Conservation (phyloP, 306 rosid species). For the Hylodesmum podocarpum region DNA sequence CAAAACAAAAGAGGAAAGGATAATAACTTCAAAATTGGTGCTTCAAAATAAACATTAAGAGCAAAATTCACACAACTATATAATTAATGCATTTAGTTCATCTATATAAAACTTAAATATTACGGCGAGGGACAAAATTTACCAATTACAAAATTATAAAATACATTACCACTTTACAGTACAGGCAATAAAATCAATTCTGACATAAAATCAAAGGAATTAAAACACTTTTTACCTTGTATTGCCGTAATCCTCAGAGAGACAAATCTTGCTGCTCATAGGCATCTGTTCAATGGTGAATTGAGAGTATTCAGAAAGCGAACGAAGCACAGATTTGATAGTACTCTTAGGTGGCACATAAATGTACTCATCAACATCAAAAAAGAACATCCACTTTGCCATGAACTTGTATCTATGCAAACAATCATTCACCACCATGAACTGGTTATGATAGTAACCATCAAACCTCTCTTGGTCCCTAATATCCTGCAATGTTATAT, state of each 20-base stretch:
- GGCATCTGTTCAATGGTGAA: slow-evolving; percentile 89
- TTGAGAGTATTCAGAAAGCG: slow-evolving; percentile 61
- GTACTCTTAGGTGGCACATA: slow-evolving; percentile 72
- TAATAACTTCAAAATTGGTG: neutral
- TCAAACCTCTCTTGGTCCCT: slow-evolving; percentile 90
- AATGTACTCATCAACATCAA: slow-evolving; percentile 86
- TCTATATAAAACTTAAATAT: no score
- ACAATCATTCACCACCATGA: slow-evolving; percentile 92
- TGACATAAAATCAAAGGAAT: no score
- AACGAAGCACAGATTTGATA: slow-evolving; percentile 59
- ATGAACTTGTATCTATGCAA: slow-evolving; percentile 71
- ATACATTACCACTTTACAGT: no score
- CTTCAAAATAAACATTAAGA: neutral
- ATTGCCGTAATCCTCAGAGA: slow-evolving; percentile 44
- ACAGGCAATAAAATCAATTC: no score
- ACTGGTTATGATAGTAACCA: slow-evolving; percentile 91
- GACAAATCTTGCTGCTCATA: slow-evolving; percentile 71
- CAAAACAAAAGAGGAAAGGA: neutral
- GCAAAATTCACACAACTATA: neutral
- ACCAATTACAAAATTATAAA: no score
- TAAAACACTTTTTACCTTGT: no score
- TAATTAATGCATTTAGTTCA: no score
- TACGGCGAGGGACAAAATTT: no score
- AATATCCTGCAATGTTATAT: slow-evolving; percentile 76
- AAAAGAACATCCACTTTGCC: slow-evolving; percentile 96